These are phyloP conservation scores for Mycena sanguinolenta DNA, from an alignment of 768 basidiomycete genomes.

Conservation along the genomic window DNA sequence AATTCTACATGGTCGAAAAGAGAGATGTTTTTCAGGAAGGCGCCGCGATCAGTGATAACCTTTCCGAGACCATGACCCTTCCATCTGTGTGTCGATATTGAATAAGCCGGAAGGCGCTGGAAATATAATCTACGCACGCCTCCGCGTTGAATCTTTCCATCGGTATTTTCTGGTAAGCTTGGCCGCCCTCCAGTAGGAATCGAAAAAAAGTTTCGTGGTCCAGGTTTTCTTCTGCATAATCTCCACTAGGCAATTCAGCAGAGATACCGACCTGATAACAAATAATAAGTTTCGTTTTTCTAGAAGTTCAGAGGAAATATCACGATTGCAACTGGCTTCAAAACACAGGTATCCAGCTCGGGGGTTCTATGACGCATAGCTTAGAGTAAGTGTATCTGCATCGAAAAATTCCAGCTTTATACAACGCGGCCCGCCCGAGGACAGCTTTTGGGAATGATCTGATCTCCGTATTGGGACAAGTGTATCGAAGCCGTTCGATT, in stretches of 20 bases:
- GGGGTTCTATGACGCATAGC: too few relatives aligned
- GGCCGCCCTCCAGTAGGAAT: conserved; percentile 38
- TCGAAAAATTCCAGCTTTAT: too few relatives aligned
- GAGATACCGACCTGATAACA: conserved; percentile 6
- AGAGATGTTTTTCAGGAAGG: conserved; percentile 49
- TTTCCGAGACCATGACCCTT: conserved; percentile 37
- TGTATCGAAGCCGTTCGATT: too few relatives aligned
- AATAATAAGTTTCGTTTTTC: too few relatives aligned
- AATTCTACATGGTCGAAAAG: conserved; percentile 52
- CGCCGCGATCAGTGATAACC: conserved; percentile 21
- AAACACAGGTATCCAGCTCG: too few relatives aligned
- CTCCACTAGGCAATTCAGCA: conserved; percentile 1
- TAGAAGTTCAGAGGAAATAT: too few relatives aligned
- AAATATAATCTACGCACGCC: conserved; percentile 28
- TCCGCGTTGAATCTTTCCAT: conserved; percentile 44
- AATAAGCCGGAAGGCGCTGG: background rate
- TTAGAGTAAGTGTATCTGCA: too few relatives aligned
- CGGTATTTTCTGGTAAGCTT: conserved; percentile 46
- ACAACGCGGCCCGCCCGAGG: too few relatives aligned
- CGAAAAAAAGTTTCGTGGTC: conserved; percentile 1
- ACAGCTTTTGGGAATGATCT: too few relatives aligned
- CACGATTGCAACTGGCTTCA: too few relatives aligned
- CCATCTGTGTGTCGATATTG: conserved; percentile 30
- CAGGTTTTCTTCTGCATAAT: background rate
- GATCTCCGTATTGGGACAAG: too few relatives aligned